Conservation (phyloP, 2,329 filamentous ascomycete genomes). For the Neopestalotiopsis clavispora region DNA sequence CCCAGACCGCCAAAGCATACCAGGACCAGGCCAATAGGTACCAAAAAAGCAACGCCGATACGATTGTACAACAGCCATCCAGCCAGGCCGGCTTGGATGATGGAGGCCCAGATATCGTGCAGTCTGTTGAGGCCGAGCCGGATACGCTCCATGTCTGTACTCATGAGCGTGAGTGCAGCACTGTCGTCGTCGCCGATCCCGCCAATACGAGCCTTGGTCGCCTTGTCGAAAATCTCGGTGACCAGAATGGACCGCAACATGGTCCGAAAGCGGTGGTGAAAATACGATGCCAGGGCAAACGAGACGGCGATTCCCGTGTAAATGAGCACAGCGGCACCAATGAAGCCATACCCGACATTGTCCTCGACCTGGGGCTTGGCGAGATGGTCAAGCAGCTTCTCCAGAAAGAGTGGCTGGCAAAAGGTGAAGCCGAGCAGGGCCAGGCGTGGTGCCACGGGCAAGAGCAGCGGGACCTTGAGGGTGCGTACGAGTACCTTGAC, state of each 20-base stretch:
- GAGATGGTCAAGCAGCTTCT: conserved; percentile 39
- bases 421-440: conserved; percentile 45
- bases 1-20: conserved; percentile 24
- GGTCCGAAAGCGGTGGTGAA: conserved; percentile 16
- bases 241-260: conserved; percentile 40
- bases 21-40: conserved; percentile 50
- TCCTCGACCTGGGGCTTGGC: conserved; percentile 19
- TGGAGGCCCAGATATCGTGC: conserved; percentile 47
- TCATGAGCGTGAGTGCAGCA: conserved; percentile 52
- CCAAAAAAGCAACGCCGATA: conserved; percentile 51
- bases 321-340: conserved; percentile 14
- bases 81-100: conserved; percentile 47
- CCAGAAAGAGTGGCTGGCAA: conserved; percentile 49
- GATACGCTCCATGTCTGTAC: conserved; percentile 50
- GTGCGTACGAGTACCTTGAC: conserved; percentile 21
- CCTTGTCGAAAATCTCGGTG: conserved; percentile 38
- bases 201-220: conserved; percentile 29
- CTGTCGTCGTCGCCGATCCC: conserved; percentile 37
- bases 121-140: conserved; percentile 36
- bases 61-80: conserved; percentile 52
- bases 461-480: conserved; percentile 26
- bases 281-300: conserved; percentile 34
- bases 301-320: conserved; percentile 16
- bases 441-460: conserved; percentile 33
- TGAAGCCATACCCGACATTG: conserved; percentile 21